phyloP scores from a whole-genome alignment of 495 filamentous ascomycete genomes.

The Annulohypoxylon nitens region DNA sequence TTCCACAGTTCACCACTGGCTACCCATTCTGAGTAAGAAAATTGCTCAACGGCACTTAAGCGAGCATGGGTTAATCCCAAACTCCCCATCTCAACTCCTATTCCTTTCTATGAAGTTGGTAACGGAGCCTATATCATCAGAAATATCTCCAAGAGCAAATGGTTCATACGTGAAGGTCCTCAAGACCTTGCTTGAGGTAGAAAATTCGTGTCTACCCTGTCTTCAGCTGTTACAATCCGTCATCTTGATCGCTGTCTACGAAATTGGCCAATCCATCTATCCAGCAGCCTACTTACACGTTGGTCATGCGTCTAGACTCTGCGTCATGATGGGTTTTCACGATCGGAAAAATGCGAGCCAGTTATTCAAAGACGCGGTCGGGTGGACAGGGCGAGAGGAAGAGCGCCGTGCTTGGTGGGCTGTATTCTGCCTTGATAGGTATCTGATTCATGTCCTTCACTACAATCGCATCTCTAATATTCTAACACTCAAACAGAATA shows the following conservation, averaged over 20 bases:
- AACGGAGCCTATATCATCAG: slow-evolving; percentile 47
- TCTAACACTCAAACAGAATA: slow-evolving; percentile 22
- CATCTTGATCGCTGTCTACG: slow-evolving; percentile 57
- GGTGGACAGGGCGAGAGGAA: slow-evolving; percentile 44
- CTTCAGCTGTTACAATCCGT: slow-evolving; percentile 58
- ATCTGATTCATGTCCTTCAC: neutral
- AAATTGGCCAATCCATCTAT: slow-evolving; percentile 61
- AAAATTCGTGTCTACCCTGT: slow-evolving; percentile 49
- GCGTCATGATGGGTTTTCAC: slow-evolving; percentile 62
- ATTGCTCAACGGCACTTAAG: slow-evolving; percentile 47
- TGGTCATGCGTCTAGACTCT: slow-evolving; percentile 57
- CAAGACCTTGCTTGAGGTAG: slow-evolving; percentile 42
- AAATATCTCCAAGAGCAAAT: slow-evolving; percentile 54
- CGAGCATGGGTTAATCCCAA: slow-evolving; percentile 49
- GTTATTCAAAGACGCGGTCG: slow-evolving; percentile 43
- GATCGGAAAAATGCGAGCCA: slow-evolving; percentile 48
- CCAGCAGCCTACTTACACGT: slow-evolving; percentile 60
- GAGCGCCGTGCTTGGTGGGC: slow-evolving; percentile 45
- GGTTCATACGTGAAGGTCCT: slow-evolving; percentile 51
- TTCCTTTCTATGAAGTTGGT: slow-evolving; percentile 63
- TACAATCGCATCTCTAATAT: neutral
- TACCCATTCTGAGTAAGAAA: slow-evolving; percentile 64
- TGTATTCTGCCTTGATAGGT: slow-evolving; percentile 45
- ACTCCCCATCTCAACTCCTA: slow-evolving; percentile 57
- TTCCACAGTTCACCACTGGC: slow-evolving; percentile 56